phyloP scores from a whole-genome alignment of 2,329 filamentous ascomycete species.

The Phaeoacremonium minimum region DNA sequence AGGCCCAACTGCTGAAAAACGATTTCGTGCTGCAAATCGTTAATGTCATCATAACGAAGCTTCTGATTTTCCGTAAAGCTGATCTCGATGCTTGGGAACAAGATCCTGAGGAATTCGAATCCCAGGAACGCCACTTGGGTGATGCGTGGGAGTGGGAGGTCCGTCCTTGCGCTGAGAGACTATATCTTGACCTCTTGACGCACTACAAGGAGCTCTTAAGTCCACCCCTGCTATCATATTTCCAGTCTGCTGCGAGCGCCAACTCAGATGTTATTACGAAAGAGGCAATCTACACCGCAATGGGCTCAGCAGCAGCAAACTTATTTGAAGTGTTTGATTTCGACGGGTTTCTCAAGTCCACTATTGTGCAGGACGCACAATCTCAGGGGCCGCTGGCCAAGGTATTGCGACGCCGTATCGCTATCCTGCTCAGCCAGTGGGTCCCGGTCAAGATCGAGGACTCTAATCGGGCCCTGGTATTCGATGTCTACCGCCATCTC shows the following conservation, averaged over 20 bases:
- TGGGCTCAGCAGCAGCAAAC: conserved; percentile 79
- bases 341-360: conserved; percentile 70
- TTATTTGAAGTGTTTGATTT: conserved; percentile 77
- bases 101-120: conserved; percentile 93
- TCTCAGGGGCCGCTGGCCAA: conserved; percentile 60
- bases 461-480: conserved; percentile 68
- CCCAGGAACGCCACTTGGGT: conserved; percentile 77
- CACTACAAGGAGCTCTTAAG: conserved; percentile 82
- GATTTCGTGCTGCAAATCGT: conserved; percentile 77
- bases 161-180: conserved; percentile 85
- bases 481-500: conserved; percentile 85
- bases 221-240: conserved; percentile 76
- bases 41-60: conserved; percentile 77
- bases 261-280: conserved; percentile 72
- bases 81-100: conserved; percentile 92
- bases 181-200: conserved; percentile 87
- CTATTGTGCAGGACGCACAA: conserved; percentile 75
- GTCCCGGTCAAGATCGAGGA: conserved; percentile 71
- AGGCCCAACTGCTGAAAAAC: conserved; percentile 68
- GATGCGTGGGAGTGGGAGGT: conserved; percentile 91
- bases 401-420: conserved; percentile 79
- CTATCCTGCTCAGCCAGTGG: conserved; percentile 88
- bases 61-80: conserved; percentile 80
- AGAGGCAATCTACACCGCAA: conserved; percentile 90
- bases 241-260: conserved; percentile 68